Evolutionary conservation across 2,329 filamentous ascomycete genomes (phyloP), one percentile per base, ranked within the genome.

Genomic region (Penicillium verrucosum): DNA sequence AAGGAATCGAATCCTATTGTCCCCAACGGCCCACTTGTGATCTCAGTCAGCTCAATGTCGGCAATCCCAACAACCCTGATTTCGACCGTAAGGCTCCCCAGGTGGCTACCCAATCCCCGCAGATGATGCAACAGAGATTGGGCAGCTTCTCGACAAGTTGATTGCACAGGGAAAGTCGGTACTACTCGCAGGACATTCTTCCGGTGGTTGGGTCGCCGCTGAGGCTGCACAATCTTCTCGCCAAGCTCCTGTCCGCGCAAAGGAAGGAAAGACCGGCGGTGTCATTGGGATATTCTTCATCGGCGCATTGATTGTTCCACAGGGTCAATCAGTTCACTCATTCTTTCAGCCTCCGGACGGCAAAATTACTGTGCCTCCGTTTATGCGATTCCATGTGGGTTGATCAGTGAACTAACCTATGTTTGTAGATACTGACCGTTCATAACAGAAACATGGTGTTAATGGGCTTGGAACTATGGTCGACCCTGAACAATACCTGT

Each of bases 11-110:
- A 29, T 55, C 69, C 1, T 66, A 70, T 58, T 75, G 70, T 21
- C 71, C 72, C 16, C 71, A 74, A 36, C 63, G 71, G 7, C 68
- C 71, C 1, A 72, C 69, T 3, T 60, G 68, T 10, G 71, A 75
- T 50, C 63, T 94, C 12, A 84, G 85, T 18, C 74, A 72, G 9
- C 79, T 89, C 14, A 81, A 81, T 59, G 81, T 81, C 4, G 86
- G 85, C 0, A 84, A 89, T 66, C 82, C 80, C 64, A 41, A 42
- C 42, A 49, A 58, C 49, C 68, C 29, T 8, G 68, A 62, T 29
- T 62, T 62, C 8, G 41, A 58, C 47, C 64, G 61, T 9, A 63
- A 49, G 16, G 66, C 67, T 29, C 68, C 71, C 36, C 49, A 7
- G 68, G 57, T 3, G 70, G 70, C 9, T 73, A 72, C 42, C 70